A percentile compares a stretch with the other conserved stretches of the same genome.
Evolutionary conservation across 83 land plant species (phyloP).

Genomic region (Picea mariana): DNA sequence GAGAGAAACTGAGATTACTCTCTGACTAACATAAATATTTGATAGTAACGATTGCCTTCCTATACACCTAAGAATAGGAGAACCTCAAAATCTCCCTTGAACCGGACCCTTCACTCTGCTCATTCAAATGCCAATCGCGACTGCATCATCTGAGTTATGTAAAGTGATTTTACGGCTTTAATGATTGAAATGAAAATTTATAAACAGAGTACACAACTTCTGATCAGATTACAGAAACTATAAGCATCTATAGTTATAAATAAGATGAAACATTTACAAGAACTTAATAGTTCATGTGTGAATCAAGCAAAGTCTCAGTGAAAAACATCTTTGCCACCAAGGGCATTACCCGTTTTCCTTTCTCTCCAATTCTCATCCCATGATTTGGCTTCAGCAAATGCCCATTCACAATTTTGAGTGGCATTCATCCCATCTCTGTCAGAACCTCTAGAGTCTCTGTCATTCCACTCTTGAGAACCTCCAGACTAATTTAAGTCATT

Average conservation of each 20-base stretch:
- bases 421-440: no score
- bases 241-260: not conserved
- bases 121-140: conserved; percentile 1
- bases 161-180: not conserved
- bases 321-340: conserved; percentile 43
- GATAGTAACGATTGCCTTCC: conserved; percentile 6
- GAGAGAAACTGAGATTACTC: no score
- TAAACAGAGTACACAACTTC: conserved; percentile 4
- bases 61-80: conserved; percentile 13
- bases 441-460: no score
- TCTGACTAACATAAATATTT: conserved; percentile 1
- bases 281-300: not conserved
- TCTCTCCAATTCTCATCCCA: no score
- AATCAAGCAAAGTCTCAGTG: conserved; percentile 2
- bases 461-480: no score
- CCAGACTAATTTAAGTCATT: no score
- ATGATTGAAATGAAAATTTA: conserved; percentile 12
- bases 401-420: no score
- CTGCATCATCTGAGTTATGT: not conserved
- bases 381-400: no score
- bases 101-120: not conserved
- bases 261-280: not conserved
- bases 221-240: not conserved
- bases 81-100: conserved; percentile 10
- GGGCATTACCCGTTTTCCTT: not conserved